Evolutionary conservation across 768 basidiomycete genomes (phyloP), one percentile per base, ranked within the genome.

Genomic region (Tephrocybe sp.): DNA sequence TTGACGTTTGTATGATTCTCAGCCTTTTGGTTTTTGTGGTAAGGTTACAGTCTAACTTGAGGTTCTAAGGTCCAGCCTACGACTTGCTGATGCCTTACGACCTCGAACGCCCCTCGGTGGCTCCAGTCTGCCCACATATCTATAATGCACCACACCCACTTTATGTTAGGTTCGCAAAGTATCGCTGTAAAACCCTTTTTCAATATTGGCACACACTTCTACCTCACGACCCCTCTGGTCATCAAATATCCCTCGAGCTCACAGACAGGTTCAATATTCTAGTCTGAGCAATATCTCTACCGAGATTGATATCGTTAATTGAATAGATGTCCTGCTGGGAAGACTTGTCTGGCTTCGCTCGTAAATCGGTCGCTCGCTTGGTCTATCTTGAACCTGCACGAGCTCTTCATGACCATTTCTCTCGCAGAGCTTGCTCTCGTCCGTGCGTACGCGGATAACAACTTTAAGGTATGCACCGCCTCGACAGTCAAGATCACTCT

Each of bases 171-270:
- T 55, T 54, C 43, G 53, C 42, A 46, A 54, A 51, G 41, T 50
- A 58, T 51, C 53, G 50, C 45, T 55, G 53, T 33, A 58, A 37
- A 45, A 48, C 40, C 14, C 49, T 58, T 20, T 47, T 51, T 20
- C 40, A 50, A 37, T 45, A 54, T 34, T 55, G 49, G 43, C 52
- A 40, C 14, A 48, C 46, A 32, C 37, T 58, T n/a, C 45, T 47
- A n/a, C 45, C 28, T 26, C 49, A 48, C 18, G 50, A 50, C 33
- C 42, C 53, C 23, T 14, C 37, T 32, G 26, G 7, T 34, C 26
- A 23, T 45, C 32, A 37, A 18, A 37, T 20, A 9, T 15, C 32
- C n/a, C 33, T 33, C n/a, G 25, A 45, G 2, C n/a, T 15, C 40
- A 10, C 44, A 43, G 46, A 48, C 32, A 57, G 34, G 51, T 50